Conservation (phyloP, 345 rosid species). For the Chamaenerion angustifolium region DNA sequence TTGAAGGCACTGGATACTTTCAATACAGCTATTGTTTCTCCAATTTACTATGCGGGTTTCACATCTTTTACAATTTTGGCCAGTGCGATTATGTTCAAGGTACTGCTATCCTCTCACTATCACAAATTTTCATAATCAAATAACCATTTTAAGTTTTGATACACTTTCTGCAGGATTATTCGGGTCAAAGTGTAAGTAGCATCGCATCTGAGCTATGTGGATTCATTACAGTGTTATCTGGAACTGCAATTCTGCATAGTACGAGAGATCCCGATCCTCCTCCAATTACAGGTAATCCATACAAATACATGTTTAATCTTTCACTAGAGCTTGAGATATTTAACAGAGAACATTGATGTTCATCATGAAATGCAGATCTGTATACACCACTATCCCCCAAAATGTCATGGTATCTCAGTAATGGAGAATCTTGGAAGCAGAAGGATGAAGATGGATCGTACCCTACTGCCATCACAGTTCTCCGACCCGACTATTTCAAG, state of each 20-base stretch:
- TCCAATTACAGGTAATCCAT: constrained; percentile 35
- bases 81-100: constrained; percentile 81
- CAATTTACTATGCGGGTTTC: constrained; percentile 64
- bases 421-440: constrained; percentile 43
- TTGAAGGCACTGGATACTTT: constrained; percentile 72
- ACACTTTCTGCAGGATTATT: constrained; percentile 35
- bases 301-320: neutral
- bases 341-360: neutral
- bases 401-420: constrained; percentile 58
- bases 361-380: constrained; percentile 31
- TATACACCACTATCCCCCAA: constrained; percentile 55
- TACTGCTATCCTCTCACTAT: constrained; percentile 11
- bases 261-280: constrained; percentile 59
- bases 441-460: constrained; percentile 45
- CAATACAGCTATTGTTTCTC: constrained; percentile 66
- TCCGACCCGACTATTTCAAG: constrained; percentile 52
- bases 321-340: too few species aligned
- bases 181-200: constrained; percentile 66
- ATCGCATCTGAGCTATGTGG: constrained; percentile 69
- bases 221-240: constrained; percentile 56
- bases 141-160: neutral
- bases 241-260: constrained; percentile 54
- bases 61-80: constrained; percentile 66
- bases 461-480: constrained; percentile 27
- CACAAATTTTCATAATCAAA: neutral